Percentiles rank a stretch among this genome's conserved stretches.
These are phyloP conservation scores for Gaeumannomyces tritici DNA, from an alignment of 2,329 filamentous ascomycete genomes.

Conservation along the genomic window DNA sequence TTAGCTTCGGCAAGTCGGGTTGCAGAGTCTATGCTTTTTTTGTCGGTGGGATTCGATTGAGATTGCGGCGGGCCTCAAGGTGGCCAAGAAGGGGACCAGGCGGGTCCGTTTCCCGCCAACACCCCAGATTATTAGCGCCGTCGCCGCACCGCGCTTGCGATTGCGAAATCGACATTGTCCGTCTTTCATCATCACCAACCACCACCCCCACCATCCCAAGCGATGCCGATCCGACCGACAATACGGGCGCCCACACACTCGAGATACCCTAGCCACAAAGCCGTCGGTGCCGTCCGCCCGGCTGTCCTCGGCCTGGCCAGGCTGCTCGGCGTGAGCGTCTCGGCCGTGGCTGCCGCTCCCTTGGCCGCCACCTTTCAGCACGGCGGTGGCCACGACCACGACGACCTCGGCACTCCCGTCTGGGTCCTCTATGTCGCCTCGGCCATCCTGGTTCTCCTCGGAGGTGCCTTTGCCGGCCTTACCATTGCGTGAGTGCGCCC, in stretches of 20 bases:
- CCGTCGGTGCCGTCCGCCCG: slow-evolving; percentile 32
- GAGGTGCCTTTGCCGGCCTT: slow-evolving; percentile 88
- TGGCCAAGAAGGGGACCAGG: too few species aligned
- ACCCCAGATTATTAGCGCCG: not conserved
- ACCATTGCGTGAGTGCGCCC: slow-evolving; percentile 63
- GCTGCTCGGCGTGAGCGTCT: slow-evolving; percentile 38
- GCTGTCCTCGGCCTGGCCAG: slow-evolving; percentile 42
- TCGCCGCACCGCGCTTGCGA: not conserved
- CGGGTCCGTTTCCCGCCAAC: too few species aligned
- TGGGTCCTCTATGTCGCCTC: slow-evolving; percentile 79
- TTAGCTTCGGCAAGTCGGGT: not conserved
- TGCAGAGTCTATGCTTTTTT: too few species aligned
- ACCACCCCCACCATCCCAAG: not conserved
- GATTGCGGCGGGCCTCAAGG: not conserved
- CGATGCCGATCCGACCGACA: slow-evolving; percentile 1
- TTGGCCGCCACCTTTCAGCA: slow-evolving; percentile 20
- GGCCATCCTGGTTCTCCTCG: slow-evolving; percentile 70
- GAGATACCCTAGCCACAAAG: slow-evolving; percentile 9
- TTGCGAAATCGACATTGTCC: too few species aligned
- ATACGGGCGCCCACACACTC: not conserved
- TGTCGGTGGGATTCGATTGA: not conserved
- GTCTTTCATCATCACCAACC: not conserved
- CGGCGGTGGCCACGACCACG: slow-evolving; percentile 33
- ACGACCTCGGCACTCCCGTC: slow-evolving; percentile 52
- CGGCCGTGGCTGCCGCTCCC: slow-evolving; percentile 38